These are phyloP conservation scores for Aspergillus olivimuriae DNA, from an alignment of 495 filamentous ascomycete genomes.

Conservation along the genomic window DNA sequence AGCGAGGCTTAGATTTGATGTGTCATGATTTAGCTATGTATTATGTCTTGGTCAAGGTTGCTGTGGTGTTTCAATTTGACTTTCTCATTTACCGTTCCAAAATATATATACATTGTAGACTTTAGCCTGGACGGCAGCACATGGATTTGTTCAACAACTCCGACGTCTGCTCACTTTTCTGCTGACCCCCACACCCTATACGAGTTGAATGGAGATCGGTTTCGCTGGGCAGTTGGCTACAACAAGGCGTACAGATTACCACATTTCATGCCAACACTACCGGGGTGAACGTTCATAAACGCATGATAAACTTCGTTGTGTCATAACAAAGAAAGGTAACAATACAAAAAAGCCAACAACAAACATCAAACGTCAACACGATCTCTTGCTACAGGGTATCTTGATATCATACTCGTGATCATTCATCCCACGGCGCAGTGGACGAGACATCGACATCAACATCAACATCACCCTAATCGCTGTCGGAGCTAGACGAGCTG, in stretches of 20 bases:
- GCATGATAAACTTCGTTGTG: no score
- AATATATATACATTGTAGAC: not conserved
- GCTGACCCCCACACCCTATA: no score
- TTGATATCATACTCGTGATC: not conserved
- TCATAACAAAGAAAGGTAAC: no score
- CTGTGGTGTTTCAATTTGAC: not conserved
- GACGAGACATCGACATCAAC: not conserved
- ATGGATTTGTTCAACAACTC: no score
- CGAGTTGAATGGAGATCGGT: no score
- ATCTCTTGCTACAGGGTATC: not conserved
- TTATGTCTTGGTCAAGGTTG: not conserved
- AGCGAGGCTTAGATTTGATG: constrained; percentile 6
- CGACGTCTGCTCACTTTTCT: no score
- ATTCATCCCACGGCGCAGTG: not conserved
- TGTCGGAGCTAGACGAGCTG: constrained; percentile 15
- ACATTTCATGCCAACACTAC: no score
- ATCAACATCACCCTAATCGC: constrained; percentile 13
- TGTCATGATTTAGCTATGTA: not conserved
- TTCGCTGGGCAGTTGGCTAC: no score
- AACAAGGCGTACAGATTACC: no score
- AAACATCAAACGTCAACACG: not conserved
- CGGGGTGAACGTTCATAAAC: no score
- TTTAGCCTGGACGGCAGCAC: not conserved
- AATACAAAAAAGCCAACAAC: not conserved
- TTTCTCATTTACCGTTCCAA: not conserved